phyloP scores from a whole-genome alignment of 2,329 filamentous ascomycete genomes.

The Lomentospora prolificans region DNA sequence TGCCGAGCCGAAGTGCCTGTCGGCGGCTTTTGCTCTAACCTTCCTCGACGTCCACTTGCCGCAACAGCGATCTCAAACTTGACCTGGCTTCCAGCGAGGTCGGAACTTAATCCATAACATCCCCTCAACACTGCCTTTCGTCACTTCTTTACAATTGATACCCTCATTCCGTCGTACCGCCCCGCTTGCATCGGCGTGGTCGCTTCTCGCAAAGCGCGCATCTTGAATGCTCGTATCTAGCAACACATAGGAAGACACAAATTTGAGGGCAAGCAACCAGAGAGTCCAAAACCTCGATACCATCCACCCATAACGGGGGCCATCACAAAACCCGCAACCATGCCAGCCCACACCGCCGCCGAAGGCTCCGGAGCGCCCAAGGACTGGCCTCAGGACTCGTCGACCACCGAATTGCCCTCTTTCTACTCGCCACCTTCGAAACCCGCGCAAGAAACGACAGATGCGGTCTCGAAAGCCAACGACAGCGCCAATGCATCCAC shows the following conservation, averaged over 20 bases:
- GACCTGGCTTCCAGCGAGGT: too few species aligned
- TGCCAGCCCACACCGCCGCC: background rate
- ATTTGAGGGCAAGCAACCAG: background rate
- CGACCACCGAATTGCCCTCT: constrained; percentile 10
- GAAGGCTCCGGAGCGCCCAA: background rate
- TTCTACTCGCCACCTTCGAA: constrained; percentile 12
- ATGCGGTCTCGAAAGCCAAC: background rate
- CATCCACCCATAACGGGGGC: background rate
- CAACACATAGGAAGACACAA: background rate
- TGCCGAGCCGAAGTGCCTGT: background rate
- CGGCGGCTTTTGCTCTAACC: background rate
- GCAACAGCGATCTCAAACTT: too few species aligned
- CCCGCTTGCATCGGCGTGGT: background rate
- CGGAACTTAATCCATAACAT: too few species aligned
- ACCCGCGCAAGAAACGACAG: background rate
- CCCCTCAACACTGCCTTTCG: background rate
- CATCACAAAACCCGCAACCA: background rate
- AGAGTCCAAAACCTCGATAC: background rate
- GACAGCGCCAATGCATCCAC: background rate
- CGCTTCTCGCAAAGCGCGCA: background rate
- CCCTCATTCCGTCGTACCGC: background rate
- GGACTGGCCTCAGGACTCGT: background rate
- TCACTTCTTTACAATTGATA: background rate
- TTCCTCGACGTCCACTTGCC: too few species aligned
- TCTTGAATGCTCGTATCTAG: background rate